phyloP scores from a whole-genome alignment of 2,329 filamentous ascomycete species.

The Aureobasidium sp. region DNA sequence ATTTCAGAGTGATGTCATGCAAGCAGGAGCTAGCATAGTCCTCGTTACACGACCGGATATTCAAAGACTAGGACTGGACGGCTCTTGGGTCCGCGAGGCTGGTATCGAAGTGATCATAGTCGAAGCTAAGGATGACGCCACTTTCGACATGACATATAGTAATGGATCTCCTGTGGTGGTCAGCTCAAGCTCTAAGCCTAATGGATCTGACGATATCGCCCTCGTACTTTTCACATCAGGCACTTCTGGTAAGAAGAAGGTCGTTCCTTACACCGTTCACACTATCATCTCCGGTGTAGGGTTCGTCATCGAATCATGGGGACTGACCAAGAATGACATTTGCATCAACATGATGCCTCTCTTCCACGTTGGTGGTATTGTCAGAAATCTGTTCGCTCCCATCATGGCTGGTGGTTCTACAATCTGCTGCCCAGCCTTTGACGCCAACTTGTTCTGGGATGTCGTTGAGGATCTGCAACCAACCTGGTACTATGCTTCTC shows the following conservation, averaged over 20 bases:
- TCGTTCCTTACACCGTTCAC: slow-evolving; percentile 47
- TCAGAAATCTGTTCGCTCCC: slow-evolving; percentile 50
- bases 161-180: not conserved
- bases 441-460: slow-evolving; percentile 51
- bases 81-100: slow-evolving; percentile 28
- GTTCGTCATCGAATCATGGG: slow-evolving; percentile 50
- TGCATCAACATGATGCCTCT: slow-evolving; percentile 56
- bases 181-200: slow-evolving; percentile 25
- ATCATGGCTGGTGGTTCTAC: slow-evolving; percentile 48
- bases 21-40: slow-evolving; percentile 41
- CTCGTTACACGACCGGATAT: slow-evolving; percentile 39
- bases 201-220: slow-evolving; percentile 41
- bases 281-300: slow-evolving; percentile 46
- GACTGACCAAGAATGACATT: slow-evolving; percentile 39
- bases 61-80: slow-evolving; percentile 33
- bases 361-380: slow-evolving; percentile 47
- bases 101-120: slow-evolving; percentile 37
- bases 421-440: slow-evolving; percentile 49
- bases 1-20: slow-evolving; percentile 44
- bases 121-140: slow-evolving; percentile 32
- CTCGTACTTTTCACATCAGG: slow-evolving; percentile 52
- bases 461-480: slow-evolving; percentile 41
- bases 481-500: slow-evolving; percentile 54
- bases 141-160: slow-evolving; percentile 18
- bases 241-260: slow-evolving; percentile 52